Evolutionary conservation across 768 basidiomycete species (phyloP).

Genomic region (Russula griseocarnosa): DNA sequence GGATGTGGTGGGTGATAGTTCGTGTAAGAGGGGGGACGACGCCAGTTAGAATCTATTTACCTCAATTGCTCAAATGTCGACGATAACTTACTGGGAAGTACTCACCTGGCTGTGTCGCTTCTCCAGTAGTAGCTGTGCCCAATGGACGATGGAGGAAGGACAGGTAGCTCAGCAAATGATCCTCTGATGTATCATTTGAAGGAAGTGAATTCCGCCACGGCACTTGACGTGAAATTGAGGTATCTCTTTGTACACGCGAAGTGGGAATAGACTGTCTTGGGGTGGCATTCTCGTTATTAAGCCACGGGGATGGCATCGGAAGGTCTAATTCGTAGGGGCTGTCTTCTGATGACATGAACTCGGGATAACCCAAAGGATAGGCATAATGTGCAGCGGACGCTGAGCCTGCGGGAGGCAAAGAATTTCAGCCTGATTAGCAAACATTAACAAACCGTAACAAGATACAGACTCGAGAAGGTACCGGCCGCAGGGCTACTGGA

Average conservation of each 20-base stretch:
- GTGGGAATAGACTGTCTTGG: conserved; percentile 3
- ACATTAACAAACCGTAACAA: not conserved
- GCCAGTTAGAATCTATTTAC: conserved; percentile 9
- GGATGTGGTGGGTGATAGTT: conserved; percentile 4
- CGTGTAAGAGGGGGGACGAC: conserved; percentile 8
- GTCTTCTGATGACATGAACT: conserved; percentile 13
- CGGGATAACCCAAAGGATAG: conserved; percentile 8
- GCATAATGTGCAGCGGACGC: conserved; percentile 5
- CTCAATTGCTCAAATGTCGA: conserved; percentile 9
- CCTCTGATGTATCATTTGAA: conserved; percentile 7
- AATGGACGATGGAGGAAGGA: conserved; percentile 4
- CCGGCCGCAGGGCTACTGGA: conserved; percentile 20
- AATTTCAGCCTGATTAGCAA: not conserved
- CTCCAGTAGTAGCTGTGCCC: conserved; percentile 2
- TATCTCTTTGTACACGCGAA: conserved; percentile 20
- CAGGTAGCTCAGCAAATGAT: conserved; percentile 14
- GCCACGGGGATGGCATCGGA: conserved; percentile 13
- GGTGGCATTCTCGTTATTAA: conserved; percentile 4
- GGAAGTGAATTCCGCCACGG: conserved; percentile 19
- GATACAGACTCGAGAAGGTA: conserved; percentile 19
- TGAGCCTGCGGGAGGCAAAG: not conserved
- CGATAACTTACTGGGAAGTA: not conserved
- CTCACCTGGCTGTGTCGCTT: conserved; percentile 18
- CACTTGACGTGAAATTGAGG: conserved; percentile 11
- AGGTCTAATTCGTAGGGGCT: conserved; percentile 21